Base-by-base conservation (phyloP, 1,284 basidiomycete genomes). In the Cryptococcus hybrid region DNA sequence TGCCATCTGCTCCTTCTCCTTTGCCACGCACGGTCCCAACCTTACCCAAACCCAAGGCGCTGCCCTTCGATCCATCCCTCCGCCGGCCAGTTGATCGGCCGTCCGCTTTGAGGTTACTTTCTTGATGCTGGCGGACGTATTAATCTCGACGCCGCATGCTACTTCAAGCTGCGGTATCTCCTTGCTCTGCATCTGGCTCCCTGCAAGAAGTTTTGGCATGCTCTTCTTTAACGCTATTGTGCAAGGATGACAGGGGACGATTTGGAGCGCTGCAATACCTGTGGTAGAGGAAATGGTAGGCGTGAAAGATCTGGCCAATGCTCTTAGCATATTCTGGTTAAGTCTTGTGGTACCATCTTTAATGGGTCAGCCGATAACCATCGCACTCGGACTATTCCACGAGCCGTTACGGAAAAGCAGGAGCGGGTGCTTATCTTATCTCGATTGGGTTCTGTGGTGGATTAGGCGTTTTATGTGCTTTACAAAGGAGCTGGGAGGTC, bases 61-160 rank as follows among this genome's bases (percentile, higher is more conserved):
- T 3, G 75, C 77, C 2, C 58, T 81, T 13, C 78, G 79, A 59
- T 75, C 77, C 18, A 75, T 80, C 57, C 80, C 2, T 69, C 78
- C 7, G 79, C 78, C 6, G 78, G 78, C 0, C 79, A 80, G 63
- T 74, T 79, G 66, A 63, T 81, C 37, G 80, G 80, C 1, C 74
- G 79, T 38, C 79, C 79, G 0, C 24, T 74, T 9, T 74, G 70
- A 59, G 79, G 80, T 3, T 64, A 71, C n/a, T 53, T 65, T 24
- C 68, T 80, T 44, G 80, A 80, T 60, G 61, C 63, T 1, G 69
- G 71, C 11, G 80, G 80, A 0, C 66, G 78, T 3, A 67, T 78
- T 55, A 80, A 80, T 59, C 75, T 78, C 61, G 72, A 77, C 11
- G 71, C 74, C 15, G 15, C 77, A 12, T 70, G 73, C 51, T 78